Percentiles rank a stretch among this genome's conserved stretches.
These are phyloP conservation scores for Santalum album DNA, from an alignment of 164 flowering plant genomes.

Conservation along the genomic window DNA sequence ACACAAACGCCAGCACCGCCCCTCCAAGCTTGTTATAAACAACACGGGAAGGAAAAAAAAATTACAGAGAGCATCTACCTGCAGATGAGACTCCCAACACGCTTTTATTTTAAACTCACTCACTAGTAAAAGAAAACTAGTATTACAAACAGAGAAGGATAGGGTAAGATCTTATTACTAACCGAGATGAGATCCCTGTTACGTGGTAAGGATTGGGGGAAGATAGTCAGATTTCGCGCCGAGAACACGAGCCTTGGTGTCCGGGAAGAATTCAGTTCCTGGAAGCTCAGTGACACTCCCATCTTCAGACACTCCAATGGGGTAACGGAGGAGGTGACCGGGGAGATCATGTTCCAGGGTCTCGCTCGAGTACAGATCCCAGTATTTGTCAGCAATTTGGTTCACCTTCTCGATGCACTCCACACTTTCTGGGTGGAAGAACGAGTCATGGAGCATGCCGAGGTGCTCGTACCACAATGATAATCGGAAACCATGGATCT, in stretches of 20 bases:
- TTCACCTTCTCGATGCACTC: constrained; percentile 41
- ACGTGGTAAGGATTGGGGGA: constrained; percentile 61
- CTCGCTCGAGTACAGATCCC: constrained; percentile 52
- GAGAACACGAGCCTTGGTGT: constrained; percentile 49
- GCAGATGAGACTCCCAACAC: background rate
- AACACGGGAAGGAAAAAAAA: background rate
- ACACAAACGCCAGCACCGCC: too few relatives aligned
- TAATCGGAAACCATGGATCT: constrained; percentile 50
- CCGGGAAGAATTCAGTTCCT: constrained; percentile 46
- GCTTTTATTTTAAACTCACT: constrained; percentile 1
- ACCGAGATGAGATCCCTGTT: background rate
- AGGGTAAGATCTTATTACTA: background rate
- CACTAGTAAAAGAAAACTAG: background rate
- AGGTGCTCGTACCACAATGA: constrained; percentile 52
- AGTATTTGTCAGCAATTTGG: constrained; percentile 43
- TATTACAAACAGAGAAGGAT: background rate
- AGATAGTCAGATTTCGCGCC: constrained; percentile 45
- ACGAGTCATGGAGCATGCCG: constrained; percentile 43
- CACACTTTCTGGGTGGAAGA: constrained; percentile 32
- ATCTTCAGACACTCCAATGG: constrained; percentile 32
- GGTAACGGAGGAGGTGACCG: constrained; percentile 54
- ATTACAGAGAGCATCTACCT: too few relatives aligned
- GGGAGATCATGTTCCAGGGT: constrained; percentile 41
- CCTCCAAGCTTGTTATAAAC: background rate
- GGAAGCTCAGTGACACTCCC: constrained; percentile 39